Evolutionary conservation across 768 basidiomycete genomes (phyloP), one percentile per base, ranked within the genome.

Genomic region (Leccinellum rugosiceps): DNA sequence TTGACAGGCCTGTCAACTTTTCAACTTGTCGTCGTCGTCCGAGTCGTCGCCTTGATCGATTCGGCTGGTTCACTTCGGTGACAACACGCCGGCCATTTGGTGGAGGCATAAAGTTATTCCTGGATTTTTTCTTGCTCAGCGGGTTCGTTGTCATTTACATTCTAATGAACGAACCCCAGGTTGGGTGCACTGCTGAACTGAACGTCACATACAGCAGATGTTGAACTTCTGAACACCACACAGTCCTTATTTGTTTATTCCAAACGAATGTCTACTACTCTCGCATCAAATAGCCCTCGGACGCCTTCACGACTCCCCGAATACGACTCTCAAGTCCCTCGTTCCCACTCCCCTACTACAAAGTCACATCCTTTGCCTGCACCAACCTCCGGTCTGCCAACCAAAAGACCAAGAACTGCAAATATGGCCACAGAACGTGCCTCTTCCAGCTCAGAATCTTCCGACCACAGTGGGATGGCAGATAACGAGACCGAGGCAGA

Each of bases 401-500:
- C 53, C 51, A 72, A 72, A 61, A 63, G 62, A 63, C 53, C 4
- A 50, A 66, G 61, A 23, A 31, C 30, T 1, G 47, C 55, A 50
- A 54, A 60, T 48, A 71, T 73, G 71, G 34, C 63, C 21, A 53
- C 57, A 17, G 65, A 61, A 23, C 67, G 62, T 6, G 58, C 68
- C 48, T 73, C 71, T 6, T 57, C 72, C 59, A 52, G 50, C 10
- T 73, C 72, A 10, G 72, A 68, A 50, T 76, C 76, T 44, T 80
- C 80, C 52, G 83, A 83, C 9, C 82, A 83, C 65, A 79, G 77
- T 57, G 80, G 77, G 19, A 73, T 82, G 77, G 82, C 82, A 8
- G 86, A 87, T 68, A 83, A 77, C 52, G 85, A 85, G 63, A 80
- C 76, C 60, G 80, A 81, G 55, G 72, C 74, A 32, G 78, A 74